These are phyloP conservation scores for Diaporthe sp. DNA, from an alignment of 2,329 filamentous ascomycete species.

Conservation along the genomic window DNA sequence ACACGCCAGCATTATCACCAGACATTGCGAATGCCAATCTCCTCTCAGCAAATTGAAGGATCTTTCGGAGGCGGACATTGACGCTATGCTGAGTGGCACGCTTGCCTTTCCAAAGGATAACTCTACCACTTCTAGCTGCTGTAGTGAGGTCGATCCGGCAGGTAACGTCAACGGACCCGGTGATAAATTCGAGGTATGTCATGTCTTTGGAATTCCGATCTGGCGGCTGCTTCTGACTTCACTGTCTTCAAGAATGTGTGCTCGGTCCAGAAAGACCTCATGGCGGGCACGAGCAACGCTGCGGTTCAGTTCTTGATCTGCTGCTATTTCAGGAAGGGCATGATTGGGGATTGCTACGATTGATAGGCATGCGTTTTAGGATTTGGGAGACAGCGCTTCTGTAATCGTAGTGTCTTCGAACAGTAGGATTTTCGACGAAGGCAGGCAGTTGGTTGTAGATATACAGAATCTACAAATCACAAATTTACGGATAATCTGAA, in stretches of 20 bases:
- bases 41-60: neutral
- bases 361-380: neutral
- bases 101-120: constrained; percentile 7
- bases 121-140: neutral
- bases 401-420: too few species aligned
- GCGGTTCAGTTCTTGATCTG: constrained; percentile 16
- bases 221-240: neutral
- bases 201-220: accelerated
- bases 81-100: neutral
- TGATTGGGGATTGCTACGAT: constrained; percentile 1
- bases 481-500: too few species aligned
- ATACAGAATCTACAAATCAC: neutral
- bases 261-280: neutral
- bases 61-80: neutral
- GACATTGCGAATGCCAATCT: constrained; percentile 20
- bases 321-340: neutral
- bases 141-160: neutral
- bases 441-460: too few species aligned
- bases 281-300: neutral
- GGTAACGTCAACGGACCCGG: neutral
- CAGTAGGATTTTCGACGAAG: accelerated
- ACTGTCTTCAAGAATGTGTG: neutral
- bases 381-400: neutral
- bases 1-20: neutral
- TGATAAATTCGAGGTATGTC: neutral